Evolutionary conservation across 208 protist species (phyloP).

Genomic region (Lotmaria passim): DNA sequence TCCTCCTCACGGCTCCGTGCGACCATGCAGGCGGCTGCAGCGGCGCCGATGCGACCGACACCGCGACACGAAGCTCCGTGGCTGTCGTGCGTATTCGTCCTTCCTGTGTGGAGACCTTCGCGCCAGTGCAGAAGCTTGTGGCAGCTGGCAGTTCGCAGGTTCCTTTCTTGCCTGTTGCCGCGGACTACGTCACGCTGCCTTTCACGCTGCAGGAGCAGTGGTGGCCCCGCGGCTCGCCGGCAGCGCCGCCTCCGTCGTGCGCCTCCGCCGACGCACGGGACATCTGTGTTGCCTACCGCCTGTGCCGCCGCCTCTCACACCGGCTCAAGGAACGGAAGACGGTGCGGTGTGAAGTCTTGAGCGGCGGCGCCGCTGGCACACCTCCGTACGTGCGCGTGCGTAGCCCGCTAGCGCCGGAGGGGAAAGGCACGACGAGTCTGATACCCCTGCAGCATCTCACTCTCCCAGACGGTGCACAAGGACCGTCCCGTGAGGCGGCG

Average conservation of each 20-base stretch:
- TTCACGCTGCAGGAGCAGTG: constrained; percentile 22
- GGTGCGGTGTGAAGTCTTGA: constrained; percentile 29
- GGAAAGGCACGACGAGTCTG: not conserved
- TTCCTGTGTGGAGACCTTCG: constrained; percentile 48
- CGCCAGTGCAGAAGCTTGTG: constrained; percentile 40
- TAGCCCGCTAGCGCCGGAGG: constrained; percentile 21
- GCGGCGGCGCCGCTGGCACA: not conserved
- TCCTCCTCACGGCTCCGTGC: constrained; percentile 23
- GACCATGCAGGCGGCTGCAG: not conserved
- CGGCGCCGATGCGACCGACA: not conserved
- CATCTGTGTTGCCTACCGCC: constrained; percentile 9
- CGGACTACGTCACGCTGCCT: constrained; percentile 31
- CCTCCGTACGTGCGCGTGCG: constrained; percentile 19
- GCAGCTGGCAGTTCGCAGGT: constrained; percentile 37
- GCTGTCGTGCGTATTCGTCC: constrained; percentile 30
- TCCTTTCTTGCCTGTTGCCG: constrained; percentile 31
- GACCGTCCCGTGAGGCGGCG: not conserved
- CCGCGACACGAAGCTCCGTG: not conserved
- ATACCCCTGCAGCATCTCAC: constrained; percentile 8
- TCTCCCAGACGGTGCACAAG: not conserved
- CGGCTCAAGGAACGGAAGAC: not conserved
- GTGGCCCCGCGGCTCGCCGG: not conserved
- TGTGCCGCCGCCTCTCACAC: constrained; percentile 10
- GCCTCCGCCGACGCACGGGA: not conserved
- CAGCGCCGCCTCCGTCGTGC: not conserved